A percentile compares a stretch with the other conserved stretches of the same genome.
phyloP scores from a whole-genome alignment of 202 grass and related monocot genomes.

The Bolboschoenoplectus hybrid region DNA sequence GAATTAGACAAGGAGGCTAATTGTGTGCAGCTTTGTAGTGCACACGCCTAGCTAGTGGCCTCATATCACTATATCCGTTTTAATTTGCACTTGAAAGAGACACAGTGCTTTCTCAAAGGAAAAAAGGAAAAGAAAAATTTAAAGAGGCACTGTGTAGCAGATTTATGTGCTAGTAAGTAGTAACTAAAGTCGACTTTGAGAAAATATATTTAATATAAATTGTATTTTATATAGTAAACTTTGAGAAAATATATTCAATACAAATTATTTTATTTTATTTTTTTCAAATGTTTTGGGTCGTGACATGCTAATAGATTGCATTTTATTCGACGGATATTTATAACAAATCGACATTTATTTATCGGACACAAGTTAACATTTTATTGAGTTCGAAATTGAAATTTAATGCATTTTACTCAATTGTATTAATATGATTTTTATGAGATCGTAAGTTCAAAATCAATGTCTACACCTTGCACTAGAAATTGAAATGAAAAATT shows the following conservation, averaged over 20 bases:
- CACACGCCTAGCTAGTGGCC: conserved; percentile 17
- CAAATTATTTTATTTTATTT: neutral
- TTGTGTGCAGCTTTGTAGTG: conserved; percentile 38
- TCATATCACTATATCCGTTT: conserved; percentile 3
- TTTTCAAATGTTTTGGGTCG: neutral
- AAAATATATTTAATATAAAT: neutral
- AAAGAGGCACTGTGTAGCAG: neutral
- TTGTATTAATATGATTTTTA: neutral
- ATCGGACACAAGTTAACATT: neutral
- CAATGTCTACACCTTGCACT: neutral
- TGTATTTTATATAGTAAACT: neutral
- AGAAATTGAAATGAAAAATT: neutral
- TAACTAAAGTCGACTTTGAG: neutral
- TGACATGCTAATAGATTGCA: neutral
- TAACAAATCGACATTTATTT: too few species aligned
- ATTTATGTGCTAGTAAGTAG: neutral
- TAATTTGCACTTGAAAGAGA: neutral
- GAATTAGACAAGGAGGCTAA: conserved; percentile 49
- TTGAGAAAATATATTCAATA: neutral
- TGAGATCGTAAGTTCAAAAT: too few species aligned
- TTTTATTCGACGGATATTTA: neutral
- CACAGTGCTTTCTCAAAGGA: neutral
- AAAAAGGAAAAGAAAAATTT: too few species aligned
- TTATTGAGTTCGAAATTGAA: neutral
- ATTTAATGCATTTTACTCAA: too few species aligned